Conservation (phyloP, 2,329 filamentous ascomycete genomes). For the Exophiala dermatitidis region DNA sequence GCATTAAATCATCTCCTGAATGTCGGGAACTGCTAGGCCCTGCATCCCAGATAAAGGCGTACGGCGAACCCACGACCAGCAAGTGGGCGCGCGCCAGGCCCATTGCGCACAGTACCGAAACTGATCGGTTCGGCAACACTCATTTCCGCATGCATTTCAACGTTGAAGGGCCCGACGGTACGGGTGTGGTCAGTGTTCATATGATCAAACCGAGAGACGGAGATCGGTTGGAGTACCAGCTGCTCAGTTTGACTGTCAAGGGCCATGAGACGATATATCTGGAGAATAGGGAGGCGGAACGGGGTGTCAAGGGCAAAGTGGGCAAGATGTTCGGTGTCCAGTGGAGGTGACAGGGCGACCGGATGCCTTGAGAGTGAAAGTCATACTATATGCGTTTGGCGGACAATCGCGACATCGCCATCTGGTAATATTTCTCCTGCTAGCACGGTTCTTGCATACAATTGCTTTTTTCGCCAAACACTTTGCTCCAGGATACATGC, state of each 20-base stretch:
- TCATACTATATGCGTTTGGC: too few species aligned
- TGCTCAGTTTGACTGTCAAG: constrained; percentile 71
- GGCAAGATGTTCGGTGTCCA: constrained; percentile 46
- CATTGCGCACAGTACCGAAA: constrained; percentile 54
- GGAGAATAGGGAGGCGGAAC: constrained; percentile 38
- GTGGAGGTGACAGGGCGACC: constrained; percentile 32
- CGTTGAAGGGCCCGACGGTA: constrained; percentile 67
- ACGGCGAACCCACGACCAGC: constrained; percentile 72
- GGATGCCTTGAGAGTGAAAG: too few species aligned
- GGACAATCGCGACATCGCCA: too few species aligned
- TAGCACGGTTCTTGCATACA: too few species aligned
- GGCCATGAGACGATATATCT: constrained; percentile 41
- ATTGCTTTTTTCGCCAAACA: too few species aligned
- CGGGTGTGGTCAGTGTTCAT: constrained; percentile 69
- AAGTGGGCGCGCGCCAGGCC: constrained; percentile 66
- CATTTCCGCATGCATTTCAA: constrained; percentile 83
- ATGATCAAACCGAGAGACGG: constrained; percentile 62
- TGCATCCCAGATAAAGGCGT: constrained; percentile 65
- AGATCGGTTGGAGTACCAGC: constrained; percentile 67
- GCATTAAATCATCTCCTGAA: constrained; percentile 63
- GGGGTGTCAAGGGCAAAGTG: constrained; percentile 35
- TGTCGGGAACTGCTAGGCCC: constrained; percentile 71
- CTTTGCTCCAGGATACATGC: too few species aligned
- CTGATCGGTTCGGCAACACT: constrained; percentile 66
- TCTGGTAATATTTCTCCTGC: too few species aligned